Evolutionary conservation across 1,284 basidiomycete species (phyloP).

Genomic region (Ceratobasidium sp.): DNA sequence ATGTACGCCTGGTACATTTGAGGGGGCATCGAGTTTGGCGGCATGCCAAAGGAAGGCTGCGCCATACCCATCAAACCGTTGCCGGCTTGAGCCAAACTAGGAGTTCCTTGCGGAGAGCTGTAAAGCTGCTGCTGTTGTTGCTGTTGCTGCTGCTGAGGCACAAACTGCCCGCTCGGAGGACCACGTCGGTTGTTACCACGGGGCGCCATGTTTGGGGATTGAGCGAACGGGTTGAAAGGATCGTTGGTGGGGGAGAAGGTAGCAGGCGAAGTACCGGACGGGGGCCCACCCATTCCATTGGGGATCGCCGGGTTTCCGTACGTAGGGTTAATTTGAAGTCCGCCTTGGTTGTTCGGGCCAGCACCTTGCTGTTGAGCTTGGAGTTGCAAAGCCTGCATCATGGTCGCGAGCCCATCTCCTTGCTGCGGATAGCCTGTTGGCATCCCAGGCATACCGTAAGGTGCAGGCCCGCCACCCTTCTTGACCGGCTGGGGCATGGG

Average conservation of each 20-base stretch:
- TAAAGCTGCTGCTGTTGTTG: constrained; percentile 31
- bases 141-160: constrained; percentile 28
- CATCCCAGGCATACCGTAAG: constrained; percentile 72
- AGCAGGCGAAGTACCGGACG: constrained; percentile 54
- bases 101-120: constrained; percentile 52
- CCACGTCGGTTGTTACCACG: constrained; percentile 38
- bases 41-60: constrained; percentile 67
- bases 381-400: constrained; percentile 78
- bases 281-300: constrained; percentile 42
- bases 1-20: constrained; percentile 82
- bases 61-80: constrained; percentile 66
- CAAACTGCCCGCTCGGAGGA: constrained; percentile 22
- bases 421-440: constrained; percentile 57
- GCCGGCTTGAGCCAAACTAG: constrained; percentile 65
- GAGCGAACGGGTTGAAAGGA: constrained; percentile 78
- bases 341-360: constrained; percentile 29
- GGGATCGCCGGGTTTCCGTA: constrained; percentile 57
- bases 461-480: constrained; percentile 57
- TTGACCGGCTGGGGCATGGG: constrained; percentile 72
- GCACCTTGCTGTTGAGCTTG: constrained; percentile 57
- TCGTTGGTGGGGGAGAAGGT: constrained; percentile 73
- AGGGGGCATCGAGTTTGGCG: constrained; percentile 68
- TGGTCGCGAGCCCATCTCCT: constrained; percentile 66
- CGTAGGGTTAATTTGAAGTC: constrained; percentile 73
- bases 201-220: constrained; percentile 48